A percentile compares a stretch with the other conserved stretches of the same genome.
phyloP scores from a whole-genome alignment of 2,329 filamentous ascomycete genomes.

The Elsinoe perseae region DNA sequence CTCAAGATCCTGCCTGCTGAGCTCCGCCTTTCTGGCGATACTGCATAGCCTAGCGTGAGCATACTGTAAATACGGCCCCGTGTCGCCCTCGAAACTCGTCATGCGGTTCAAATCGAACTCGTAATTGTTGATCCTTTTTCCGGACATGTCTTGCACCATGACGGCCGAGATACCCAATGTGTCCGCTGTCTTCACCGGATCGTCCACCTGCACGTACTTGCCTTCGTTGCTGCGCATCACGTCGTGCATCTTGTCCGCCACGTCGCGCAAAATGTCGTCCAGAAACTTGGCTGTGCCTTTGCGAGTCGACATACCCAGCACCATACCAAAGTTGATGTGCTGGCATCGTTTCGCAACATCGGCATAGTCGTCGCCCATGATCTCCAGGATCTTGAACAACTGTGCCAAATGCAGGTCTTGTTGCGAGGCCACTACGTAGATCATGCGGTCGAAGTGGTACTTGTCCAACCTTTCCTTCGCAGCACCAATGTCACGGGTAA shows the following conservation, averaged over 20 bases:
- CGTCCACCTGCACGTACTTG: slow-evolving; percentile 84
- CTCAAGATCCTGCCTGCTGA: slow-evolving; percentile 47
- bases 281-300: slow-evolving; percentile 47
- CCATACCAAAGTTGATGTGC: slow-evolving; percentile 61
- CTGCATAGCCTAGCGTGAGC: slow-evolving; percentile 63
- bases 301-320: slow-evolving; percentile 56
- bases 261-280: slow-evolving; percentile 46
- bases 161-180: slow-evolving; percentile 86
- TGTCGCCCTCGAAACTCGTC: slow-evolving; percentile 79
- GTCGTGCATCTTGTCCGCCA: slow-evolving; percentile 93
- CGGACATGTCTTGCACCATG: slow-evolving; percentile 97
- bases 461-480: slow-evolving; percentile 55
- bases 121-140: slow-evolving; percentile 73
- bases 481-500: slow-evolving; percentile 62
- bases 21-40: slow-evolving; percentile 50
- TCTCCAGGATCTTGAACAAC: slow-evolving; percentile 57
- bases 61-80: slow-evolving; percentile 78
- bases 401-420: slow-evolving; percentile 58
- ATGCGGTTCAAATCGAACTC: slow-evolving; percentile 73
- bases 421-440: slow-evolving; percentile 58
- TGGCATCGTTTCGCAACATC: slow-evolving; percentile 53
- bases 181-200: slow-evolving; percentile 76
- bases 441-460: slow-evolving; percentile 60
- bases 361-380: slow-evolving; percentile 49
- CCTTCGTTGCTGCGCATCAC: slow-evolving; percentile 84